Conservation (phyloP, 768 basidiomycete species). For the Tulasnella sp. region DNA sequence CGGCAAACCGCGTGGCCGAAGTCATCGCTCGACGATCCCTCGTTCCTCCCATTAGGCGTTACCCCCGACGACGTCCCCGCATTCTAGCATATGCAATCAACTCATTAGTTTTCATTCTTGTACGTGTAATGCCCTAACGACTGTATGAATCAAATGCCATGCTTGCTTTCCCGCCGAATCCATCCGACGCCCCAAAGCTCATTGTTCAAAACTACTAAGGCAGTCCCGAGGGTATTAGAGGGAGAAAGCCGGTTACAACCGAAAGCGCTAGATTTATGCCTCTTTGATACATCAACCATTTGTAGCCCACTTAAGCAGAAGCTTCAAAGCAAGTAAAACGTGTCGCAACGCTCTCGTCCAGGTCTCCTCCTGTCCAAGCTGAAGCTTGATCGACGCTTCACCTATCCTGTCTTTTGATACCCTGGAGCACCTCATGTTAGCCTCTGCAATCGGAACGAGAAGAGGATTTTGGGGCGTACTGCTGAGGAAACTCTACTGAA, state of each 20-base stretch:
- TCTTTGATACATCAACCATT: constrained; percentile 1
- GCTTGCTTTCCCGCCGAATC: not conserved
- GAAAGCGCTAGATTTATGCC: not conserved
- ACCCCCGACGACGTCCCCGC: constrained; percentile 17
- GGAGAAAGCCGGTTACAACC: too few relatives aligned
- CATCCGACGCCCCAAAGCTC: too few relatives aligned
- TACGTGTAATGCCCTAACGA: not conserved
- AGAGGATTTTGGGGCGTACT: constrained; percentile 46
- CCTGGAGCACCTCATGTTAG: constrained; percentile 29
- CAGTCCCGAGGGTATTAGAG: too few relatives aligned
- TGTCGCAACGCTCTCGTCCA: constrained; percentile 94
- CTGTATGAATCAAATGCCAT: not conserved
- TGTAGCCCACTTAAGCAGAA: constrained; percentile 44
- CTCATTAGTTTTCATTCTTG: not conserved
- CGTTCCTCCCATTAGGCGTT: constrained; percentile 20
- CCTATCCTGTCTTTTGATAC: constrained; percentile 95
- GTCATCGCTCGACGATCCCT: constrained; percentile 8
- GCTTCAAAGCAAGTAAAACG: constrained; percentile 81
- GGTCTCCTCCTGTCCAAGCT: constrained; percentile 89
- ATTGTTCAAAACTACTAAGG: too few relatives aligned
- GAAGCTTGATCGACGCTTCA: constrained; percentile 86
- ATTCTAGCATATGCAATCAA: not conserved
- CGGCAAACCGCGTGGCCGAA: constrained; percentile 10
- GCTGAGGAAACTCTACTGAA: constrained; percentile 71
- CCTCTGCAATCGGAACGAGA: not conserved